phyloP scores from a whole-genome alignment of 2,329 filamentous ascomycete species.

The Graphiopsis chlorocephala region DNA sequence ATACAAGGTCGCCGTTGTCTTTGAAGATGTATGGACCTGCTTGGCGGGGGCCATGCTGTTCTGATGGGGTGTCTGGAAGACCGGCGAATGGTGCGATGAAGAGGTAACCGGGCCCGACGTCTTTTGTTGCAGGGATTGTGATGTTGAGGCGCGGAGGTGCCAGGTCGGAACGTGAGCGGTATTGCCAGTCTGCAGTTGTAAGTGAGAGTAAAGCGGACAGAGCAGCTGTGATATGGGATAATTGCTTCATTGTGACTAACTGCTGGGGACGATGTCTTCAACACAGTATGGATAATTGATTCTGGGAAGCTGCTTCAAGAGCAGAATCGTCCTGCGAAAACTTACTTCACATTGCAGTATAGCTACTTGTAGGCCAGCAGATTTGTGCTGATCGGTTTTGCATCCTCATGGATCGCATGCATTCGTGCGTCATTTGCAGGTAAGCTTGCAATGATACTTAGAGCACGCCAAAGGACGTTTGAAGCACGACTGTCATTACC shows the following conservation, averaged over 20 bases:
- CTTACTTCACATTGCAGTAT: neutral
- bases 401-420: no score
- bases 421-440: neutral
- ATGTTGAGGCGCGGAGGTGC: slow-evolving; percentile 37
- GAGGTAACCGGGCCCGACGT: slow-evolving; percentile 48
- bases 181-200: slow-evolving; percentile 52
- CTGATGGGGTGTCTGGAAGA: slow-evolving; percentile 36
- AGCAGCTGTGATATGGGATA: neutral
- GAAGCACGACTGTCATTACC: neutral
- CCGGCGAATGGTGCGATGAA: slow-evolving; percentile 51
- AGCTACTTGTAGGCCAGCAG: neutral
- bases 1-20: slow-evolving; percentile 50
- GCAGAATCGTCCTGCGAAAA: neutral
- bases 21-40: slow-evolving; percentile 53
- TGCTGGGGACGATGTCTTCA: neutral
- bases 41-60: slow-evolving; percentile 49
- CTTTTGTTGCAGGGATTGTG: slow-evolving; percentile 32
- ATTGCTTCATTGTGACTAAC: neutral
- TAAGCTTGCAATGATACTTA: neutral
- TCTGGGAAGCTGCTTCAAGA: neutral
- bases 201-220: slow-evolving; percentile 31
- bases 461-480: neutral
- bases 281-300: neutral
- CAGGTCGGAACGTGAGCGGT: slow-evolving; percentile 42
- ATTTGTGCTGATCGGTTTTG: neutral